These are phyloP conservation scores for Pseudonitzschia pungens DNA, from an alignment of 108 stramenopile species.

Conservation along the genomic window DNA sequence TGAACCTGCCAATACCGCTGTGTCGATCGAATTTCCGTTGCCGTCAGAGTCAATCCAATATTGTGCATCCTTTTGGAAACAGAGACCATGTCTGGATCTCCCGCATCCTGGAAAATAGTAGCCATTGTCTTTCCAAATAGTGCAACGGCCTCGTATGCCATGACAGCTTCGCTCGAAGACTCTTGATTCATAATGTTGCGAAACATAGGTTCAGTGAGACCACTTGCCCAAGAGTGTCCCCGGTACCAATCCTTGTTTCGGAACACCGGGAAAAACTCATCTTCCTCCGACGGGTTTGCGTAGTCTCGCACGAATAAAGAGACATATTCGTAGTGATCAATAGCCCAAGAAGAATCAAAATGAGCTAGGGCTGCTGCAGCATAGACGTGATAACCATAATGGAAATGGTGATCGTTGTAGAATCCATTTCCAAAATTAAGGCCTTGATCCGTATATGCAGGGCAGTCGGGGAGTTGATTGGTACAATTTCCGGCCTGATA, in stretches of 20 bases:
- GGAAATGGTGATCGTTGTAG: slow-evolving; percentile 94
- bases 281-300: slow-evolving; percentile 80
- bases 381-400: slow-evolving; percentile 89
- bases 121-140: slow-evolving; percentile 80
- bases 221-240: slow-evolving; percentile 30
- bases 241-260: slow-evolving; percentile 87
- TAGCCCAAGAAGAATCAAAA: slow-evolving; percentile 77
- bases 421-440: slow-evolving; percentile 85
- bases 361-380: slow-evolving; percentile 83
- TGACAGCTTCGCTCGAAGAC: slow-evolving; percentile 88
- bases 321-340: slow-evolving; percentile 73
- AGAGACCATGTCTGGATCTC: slow-evolving; percentile 38
- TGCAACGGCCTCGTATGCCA: slow-evolving; percentile 88
- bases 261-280: slow-evolving; percentile 76
- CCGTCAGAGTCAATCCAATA: slow-evolving; percentile 63
- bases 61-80: slow-evolving; percentile 56
- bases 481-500: slow-evolving; percentile 59
- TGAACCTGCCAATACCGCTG: slow-evolving; percentile 86
- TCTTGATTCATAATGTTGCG: slow-evolving; percentile 92
- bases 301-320: slow-evolving; percentile 83
- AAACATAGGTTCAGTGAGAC: slow-evolving; percentile 68
- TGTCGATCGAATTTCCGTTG: slow-evolving; percentile 81
- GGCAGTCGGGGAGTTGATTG: slow-evolving; percentile 79
- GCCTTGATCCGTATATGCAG: slow-evolving; percentile 76
- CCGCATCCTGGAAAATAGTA: slow-evolving; percentile 26